These are phyloP conservation scores for Colletotrichum graminicola DNA, from an alignment of 2,329 filamentous ascomycete genomes.

Conservation along the genomic window DNA sequence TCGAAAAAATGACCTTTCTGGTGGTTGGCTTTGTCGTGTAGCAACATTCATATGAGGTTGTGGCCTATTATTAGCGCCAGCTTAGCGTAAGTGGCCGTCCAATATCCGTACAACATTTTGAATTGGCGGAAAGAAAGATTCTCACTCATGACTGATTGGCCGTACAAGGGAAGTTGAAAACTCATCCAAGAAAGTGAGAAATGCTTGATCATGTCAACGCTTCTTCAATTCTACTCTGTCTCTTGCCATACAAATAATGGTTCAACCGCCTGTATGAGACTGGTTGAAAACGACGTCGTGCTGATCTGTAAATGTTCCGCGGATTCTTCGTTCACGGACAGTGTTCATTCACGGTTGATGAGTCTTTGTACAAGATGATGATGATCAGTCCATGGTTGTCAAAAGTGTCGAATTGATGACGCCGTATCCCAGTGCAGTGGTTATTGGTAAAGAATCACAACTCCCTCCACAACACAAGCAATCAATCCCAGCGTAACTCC, in stretches of 20 bases:
- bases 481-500: not conserved
- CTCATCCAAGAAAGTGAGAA: not conserved
- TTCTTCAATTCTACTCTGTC: too few species aligned
- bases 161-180: not conserved
- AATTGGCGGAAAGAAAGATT: not conserved
- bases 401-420: not conserved
- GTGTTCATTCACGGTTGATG: not conserved
- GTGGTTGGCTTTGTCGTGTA: not conserved
- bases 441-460: not conserved
- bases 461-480: not conserved
- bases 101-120: not conserved
- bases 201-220: not conserved
- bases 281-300: not conserved
- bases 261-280: not conserved
- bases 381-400: not conserved
- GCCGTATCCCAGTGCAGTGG: not conserved
- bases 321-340: too few species aligned
- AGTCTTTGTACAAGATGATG: not conserved
- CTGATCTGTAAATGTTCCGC: not conserved
- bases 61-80: not conserved
- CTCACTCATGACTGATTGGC: not conserved
- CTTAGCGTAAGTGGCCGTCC: not conserved
- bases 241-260: not conserved
- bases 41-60: not conserved
- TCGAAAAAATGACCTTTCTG: not conserved